A percentile compares a stretch with the other conserved stretches of the same genome.
Conservation (phyloP, 2,329 filamentous ascomycete genomes). For the Cladophialophora carrionii region DNA sequence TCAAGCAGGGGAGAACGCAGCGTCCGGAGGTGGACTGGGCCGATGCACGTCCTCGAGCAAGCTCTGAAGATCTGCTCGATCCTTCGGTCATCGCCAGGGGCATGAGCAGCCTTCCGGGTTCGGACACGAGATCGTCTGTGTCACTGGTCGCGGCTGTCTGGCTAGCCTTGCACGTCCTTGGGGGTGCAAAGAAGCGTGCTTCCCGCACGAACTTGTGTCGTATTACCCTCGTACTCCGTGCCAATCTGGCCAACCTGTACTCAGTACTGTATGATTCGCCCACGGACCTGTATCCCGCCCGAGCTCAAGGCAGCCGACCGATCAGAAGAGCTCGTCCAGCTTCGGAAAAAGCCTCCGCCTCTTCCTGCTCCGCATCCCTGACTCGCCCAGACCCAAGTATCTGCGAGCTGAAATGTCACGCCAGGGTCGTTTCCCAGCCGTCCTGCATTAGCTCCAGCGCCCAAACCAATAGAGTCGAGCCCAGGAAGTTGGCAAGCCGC, state of each 20-base stretch:
- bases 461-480: background rate
- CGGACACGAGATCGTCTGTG: background rate
- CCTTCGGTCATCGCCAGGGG: background rate
- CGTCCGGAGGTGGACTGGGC: background rate
- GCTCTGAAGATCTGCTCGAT: background rate
- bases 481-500: background rate
- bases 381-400: background rate
- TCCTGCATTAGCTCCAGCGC: constrained; percentile 4
- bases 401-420: background rate
- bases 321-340: background rate
- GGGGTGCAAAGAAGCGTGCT: too few relatives aligned
- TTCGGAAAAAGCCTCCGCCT: background rate
- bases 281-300: too few relatives aligned
- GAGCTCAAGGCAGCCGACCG: background rate
- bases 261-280: background rate
- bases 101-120: background rate
- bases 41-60: background rate
- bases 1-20: background rate
- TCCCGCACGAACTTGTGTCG: too few relatives aligned
- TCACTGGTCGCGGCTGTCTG: background rate
- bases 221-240: too few relatives aligned
- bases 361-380: background rate
- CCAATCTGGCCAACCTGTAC: too few relatives aligned
- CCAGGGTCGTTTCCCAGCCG: background rate
- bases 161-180: background rate